These are phyloP conservation scores for Parathielavia hyrcaniae DNA, from an alignment of 495 filamentous ascomycete genomes.

Conservation along the genomic window DNA sequence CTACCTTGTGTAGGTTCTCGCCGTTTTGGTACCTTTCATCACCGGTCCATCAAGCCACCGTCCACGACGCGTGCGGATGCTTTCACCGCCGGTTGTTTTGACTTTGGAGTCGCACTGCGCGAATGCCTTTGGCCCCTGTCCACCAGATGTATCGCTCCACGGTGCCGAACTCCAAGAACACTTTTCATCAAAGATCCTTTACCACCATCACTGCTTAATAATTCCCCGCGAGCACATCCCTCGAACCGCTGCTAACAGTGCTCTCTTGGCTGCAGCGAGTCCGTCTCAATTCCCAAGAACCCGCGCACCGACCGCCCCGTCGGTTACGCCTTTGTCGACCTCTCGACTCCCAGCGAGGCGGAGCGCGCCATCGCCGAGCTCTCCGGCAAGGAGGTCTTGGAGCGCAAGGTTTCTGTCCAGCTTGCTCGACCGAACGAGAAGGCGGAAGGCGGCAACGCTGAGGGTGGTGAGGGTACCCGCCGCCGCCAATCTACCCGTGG, in stretches of 20 bases:
- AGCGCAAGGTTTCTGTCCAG: constrained; percentile 98
- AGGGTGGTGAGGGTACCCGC: constrained; percentile 67
- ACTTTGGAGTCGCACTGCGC: background rate
- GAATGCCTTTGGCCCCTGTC: background rate
- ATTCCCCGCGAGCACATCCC: background rate
- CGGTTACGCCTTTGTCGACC: constrained; percentile 97
- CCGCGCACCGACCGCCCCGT: constrained; percentile 96
- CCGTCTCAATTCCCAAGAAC: constrained; percentile 96
- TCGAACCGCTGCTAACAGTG: constrained; percentile 23
- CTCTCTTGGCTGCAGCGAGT: constrained; percentile 58
- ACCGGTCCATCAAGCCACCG: background rate
- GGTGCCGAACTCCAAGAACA: too few relatives aligned
- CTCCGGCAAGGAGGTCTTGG: constrained; percentile 91
- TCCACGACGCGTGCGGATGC: background rate
- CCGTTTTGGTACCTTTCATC: background rate
- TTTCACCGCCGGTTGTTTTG: constrained; percentile 14
- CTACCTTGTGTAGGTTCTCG: constrained; percentile 85
- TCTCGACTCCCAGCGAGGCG: constrained; percentile 87
- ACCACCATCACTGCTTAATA: background rate
- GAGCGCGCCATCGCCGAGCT: constrained; percentile 90
- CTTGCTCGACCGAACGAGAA: constrained; percentile 81
- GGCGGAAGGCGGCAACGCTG: constrained; percentile 60
- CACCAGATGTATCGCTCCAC: too few relatives aligned
- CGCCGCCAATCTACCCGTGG: constrained; percentile 66
- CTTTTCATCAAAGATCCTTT: background rate